Conservation (phyloP, 169 alveolate genomes). For the Babesia caballi region DNA sequence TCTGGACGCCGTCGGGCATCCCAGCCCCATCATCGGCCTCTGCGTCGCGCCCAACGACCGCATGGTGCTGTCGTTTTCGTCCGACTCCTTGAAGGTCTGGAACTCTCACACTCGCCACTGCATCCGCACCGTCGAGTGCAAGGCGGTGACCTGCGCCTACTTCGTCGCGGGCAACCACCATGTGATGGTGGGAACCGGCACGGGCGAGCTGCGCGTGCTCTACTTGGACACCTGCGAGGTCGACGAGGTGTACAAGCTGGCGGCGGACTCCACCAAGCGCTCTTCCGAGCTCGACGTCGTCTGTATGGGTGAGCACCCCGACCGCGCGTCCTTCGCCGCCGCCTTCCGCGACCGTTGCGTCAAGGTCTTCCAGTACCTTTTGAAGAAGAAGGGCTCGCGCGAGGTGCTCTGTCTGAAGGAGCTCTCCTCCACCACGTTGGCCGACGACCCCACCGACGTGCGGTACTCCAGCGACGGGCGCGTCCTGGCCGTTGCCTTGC, state of each 20-base stretch:
- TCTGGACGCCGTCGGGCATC: constrained; percentile 40
- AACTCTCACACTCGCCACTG: constrained; percentile 21
- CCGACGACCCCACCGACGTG: constrained; percentile 66
- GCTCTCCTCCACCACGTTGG: constrained; percentile 12
- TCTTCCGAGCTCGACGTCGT: constrained; percentile 5
- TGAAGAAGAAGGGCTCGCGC: background rate
- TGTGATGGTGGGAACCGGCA: constrained; percentile 15
- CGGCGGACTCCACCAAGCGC: constrained; percentile 4
- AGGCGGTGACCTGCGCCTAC: constrained; percentile 27
- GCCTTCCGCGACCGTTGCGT: constrained; percentile 27
- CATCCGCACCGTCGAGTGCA: constrained; percentile 9
- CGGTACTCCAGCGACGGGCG: constrained; percentile 71
- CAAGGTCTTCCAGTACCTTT: background rate
- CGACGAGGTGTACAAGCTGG: background rate
- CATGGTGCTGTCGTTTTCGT: constrained; percentile 18
- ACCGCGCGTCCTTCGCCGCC: constrained; percentile 4
- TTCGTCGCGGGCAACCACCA: constrained; percentile 41
- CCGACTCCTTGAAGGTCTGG: constrained; percentile 28
- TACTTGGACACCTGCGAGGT: constrained; percentile 40
- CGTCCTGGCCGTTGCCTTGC: constrained; percentile 74
- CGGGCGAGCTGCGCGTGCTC: constrained; percentile 27
- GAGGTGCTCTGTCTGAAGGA: constrained; percentile 32
- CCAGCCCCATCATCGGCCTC: constrained; percentile 45
- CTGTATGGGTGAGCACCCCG: constrained; percentile 22
- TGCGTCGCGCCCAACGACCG: constrained; percentile 48